phyloP scores from a whole-genome alignment of 2,329 filamentous ascomycete species.

The Nemania diffusa region DNA sequence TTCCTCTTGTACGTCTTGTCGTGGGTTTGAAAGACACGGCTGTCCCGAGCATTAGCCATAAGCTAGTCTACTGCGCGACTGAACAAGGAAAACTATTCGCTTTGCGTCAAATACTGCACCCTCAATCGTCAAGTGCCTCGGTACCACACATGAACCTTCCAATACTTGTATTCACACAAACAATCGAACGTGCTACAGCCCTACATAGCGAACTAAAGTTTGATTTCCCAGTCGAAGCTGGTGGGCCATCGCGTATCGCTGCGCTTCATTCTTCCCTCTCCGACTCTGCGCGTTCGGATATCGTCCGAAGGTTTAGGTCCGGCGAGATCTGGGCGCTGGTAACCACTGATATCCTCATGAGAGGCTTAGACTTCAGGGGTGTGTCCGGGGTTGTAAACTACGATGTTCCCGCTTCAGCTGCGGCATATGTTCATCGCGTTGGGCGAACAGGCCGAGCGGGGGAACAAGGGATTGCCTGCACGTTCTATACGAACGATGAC shows the following conservation, averaged over 20 bases:
- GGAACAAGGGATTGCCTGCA: conserved; percentile 88
- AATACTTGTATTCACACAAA: conserved; percentile 96
- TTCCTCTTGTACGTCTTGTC: conserved; percentile 80
- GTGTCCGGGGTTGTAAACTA: conserved; percentile 98
- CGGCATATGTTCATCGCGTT: conserved; percentile 91
- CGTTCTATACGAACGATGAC: conserved; percentile 95
- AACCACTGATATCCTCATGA: conserved; percentile 91
- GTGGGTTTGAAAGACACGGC: conserved; percentile 97
- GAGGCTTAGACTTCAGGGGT: conserved; percentile 93
- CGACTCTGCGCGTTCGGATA: conserved; percentile 76
- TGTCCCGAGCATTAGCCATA: conserved; percentile 90
- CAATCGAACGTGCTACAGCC: conserved; percentile 88
- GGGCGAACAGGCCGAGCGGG: conserved; percentile 92
- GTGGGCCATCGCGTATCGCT: conserved; percentile 84
- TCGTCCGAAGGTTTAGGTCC: conserved; percentile 90
- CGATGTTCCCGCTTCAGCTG: conserved; percentile 91
- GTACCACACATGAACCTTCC: conserved; percentile 78
- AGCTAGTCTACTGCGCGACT: conserved; percentile 88
- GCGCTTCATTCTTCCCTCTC: conserved; percentile 90
- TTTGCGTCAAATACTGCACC: conserved; percentile 87
- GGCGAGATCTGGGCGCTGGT: conserved; percentile 97
- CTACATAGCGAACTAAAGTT: conserved; percentile 91
- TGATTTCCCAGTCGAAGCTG: conserved; percentile 90
- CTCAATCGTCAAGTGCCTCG: conserved; percentile 66
- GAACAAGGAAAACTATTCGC: conserved; percentile 94